These are phyloP conservation scores for Trichophyton equinum DNA, from an alignment of 2,329 filamentous ascomycete genomes.

Conservation along the genomic window DNA sequence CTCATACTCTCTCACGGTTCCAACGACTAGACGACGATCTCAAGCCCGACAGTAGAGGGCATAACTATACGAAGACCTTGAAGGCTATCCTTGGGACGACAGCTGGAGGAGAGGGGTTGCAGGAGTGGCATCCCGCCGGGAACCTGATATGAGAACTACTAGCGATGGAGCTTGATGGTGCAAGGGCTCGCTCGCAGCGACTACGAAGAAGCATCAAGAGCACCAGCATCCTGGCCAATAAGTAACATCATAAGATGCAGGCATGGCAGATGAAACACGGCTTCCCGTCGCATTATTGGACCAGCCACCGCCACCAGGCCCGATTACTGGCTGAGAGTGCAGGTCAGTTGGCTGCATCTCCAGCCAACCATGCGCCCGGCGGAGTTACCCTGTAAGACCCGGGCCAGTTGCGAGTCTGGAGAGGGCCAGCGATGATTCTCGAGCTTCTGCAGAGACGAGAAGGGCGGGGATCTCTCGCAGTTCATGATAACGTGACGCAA, in stretches of 20 bases:
- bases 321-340: not conserved
- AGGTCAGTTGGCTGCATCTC: not conserved
- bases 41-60: no score
- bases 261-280: conserved; percentile 2
- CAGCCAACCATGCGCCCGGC: conserved; percentile 1
- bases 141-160: not conserved
- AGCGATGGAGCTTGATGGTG: not conserved
- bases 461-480: conserved; percentile 2
- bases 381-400: not conserved
- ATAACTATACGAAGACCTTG: no score
- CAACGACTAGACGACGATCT: no score
- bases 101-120: not conserved
- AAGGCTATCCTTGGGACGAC: not conserved
- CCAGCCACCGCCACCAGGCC: not conserved
- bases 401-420: not conserved
- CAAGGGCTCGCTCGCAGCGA: not conserved
- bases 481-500: conserved; percentile 4
- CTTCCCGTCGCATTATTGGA: not conserved
- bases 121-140: not conserved
- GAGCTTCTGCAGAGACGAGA: not conserved
- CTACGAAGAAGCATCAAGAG: not conserved
- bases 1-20: no score
- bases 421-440: not conserved
- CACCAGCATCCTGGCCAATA: not conserved
- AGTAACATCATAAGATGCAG: not conserved